phyloP scores from a whole-genome alignment of 768 basidiomycete species.

The Mycena indigotica region DNA sequence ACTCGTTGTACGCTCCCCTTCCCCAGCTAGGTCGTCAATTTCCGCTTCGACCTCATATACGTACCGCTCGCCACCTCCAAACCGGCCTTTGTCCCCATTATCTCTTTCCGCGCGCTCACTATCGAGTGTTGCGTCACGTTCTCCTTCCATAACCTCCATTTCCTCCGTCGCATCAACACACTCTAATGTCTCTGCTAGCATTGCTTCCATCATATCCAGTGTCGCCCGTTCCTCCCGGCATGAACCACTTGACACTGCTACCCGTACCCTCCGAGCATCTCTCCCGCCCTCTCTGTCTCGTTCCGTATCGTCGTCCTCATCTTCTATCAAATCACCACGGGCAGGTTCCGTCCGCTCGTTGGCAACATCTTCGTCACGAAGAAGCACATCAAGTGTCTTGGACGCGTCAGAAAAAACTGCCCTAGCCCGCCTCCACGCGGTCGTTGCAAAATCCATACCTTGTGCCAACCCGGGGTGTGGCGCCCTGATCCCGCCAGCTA shows the following conservation, averaged over 20 bases:
- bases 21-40: not conserved
- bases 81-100: not conserved
- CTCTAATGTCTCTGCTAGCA: not conserved
- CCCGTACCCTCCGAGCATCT: slow-evolving; percentile 11
- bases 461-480: slow-evolving; percentile 11
- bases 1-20: slow-evolving; percentile 6
- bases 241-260: slow-evolving; percentile 9
- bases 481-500: not conserved
- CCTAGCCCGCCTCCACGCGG: slow-evolving; percentile 7
- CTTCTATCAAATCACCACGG: not conserved
- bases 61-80: not conserved
- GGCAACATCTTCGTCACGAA: not conserved
- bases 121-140: not conserved
- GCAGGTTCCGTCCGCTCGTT: slow-evolving; percentile 6
- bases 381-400: not conserved
- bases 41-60: slow-evolving; percentile 4
- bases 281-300: slow-evolving; percentile 9
- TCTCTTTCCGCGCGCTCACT: not conserved
- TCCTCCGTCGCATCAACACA: not conserved
- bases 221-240: slow-evolving; percentile 15
- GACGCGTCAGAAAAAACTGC: not conserved
- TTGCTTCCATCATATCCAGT: slow-evolving; percentile 5
- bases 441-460: slow-evolving; percentile 1
- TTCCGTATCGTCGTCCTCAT: slow-evolving; percentile 1
- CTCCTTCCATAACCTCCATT: not conserved